A percentile compares a stretch with the other conserved stretches of the same genome.
phyloP scores from a whole-genome alignment of 345 rosid genomes.

The Punica granatum region DNA sequence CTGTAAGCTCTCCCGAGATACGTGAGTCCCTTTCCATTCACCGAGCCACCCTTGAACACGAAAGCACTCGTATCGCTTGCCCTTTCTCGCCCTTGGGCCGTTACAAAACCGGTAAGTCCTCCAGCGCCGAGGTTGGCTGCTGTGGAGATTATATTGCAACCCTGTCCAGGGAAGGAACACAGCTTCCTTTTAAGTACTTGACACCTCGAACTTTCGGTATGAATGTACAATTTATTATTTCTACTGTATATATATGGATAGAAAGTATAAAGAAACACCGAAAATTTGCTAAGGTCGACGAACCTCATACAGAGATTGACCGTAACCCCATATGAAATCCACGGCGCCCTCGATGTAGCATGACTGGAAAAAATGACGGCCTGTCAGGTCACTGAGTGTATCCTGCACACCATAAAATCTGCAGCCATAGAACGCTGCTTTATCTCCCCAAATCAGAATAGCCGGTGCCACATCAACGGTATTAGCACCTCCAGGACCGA shows the following conservation, averaged over 20 bases:
- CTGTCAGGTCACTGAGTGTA: constrained; percentile 23
- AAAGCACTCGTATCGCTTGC: neutral
- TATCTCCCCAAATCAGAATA: constrained; percentile 24
- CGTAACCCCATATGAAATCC: constrained; percentile 48
- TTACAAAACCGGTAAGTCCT: neutral
- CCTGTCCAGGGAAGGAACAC: neutral
- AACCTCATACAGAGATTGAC: constrained; percentile 38
- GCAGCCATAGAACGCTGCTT: constrained; percentile 25
- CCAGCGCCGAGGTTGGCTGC: neutral
- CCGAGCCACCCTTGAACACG: neutral
- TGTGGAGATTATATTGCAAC: neutral
- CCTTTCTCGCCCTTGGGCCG: neutral
- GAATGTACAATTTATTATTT: too few species aligned
- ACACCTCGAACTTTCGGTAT: too few species aligned
- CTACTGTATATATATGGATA: too few species aligned
- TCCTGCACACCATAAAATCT: constrained; percentile 32
- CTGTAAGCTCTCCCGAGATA: constrained; percentile 9
- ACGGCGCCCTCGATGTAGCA: constrained; percentile 41
- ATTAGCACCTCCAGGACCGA: neutral
- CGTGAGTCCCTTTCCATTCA: neutral
- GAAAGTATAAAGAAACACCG: too few species aligned
- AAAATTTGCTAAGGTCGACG: neutral
- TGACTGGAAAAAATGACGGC: constrained; percentile 32
- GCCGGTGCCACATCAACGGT: constrained; percentile 24
- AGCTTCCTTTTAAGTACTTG: too few species aligned